A percentile compares a stretch with the other conserved stretches of the same genome.
These are phyloP conservation scores for Arabis alpina DNA, from an alignment of 345 rosid species.

Conservation along the genomic window DNA sequence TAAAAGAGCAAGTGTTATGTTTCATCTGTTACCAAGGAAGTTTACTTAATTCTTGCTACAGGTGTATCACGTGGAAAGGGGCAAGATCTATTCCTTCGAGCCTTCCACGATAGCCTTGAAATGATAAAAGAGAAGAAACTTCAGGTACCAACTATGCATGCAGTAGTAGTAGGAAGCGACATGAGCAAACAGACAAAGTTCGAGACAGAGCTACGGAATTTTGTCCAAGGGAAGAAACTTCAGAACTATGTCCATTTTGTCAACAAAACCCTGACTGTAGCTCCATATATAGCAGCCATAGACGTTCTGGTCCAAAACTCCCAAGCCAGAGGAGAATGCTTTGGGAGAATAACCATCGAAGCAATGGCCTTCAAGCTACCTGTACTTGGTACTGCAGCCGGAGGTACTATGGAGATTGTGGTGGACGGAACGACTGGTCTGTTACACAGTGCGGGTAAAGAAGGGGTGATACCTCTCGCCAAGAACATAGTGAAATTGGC, in stretches of 20 bases:
- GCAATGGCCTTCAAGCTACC: constrained; percentile 95
- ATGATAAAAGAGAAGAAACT: constrained; percentile 62
- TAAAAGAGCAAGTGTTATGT: neutral
- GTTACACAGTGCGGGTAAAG: constrained; percentile 76
- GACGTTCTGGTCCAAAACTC: constrained; percentile 91
- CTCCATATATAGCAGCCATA: constrained; percentile 79
- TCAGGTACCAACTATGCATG: constrained; percentile 76
- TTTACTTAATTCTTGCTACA: constrained; percentile 34
- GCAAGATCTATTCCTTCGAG: constrained; percentile 74
- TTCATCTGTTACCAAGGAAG: neutral
- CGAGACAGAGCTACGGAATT: constrained; percentile 74
- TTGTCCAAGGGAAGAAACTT: constrained; percentile 63
- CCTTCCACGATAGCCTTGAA: constrained; percentile 69
- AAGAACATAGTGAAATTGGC: constrained; percentile 75
- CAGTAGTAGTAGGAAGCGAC: constrained; percentile 85
- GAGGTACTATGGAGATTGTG: constrained; percentile 89
- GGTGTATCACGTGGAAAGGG: constrained; percentile 96
- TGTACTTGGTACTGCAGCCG: constrained; percentile 88
- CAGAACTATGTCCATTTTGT: constrained; percentile 72
- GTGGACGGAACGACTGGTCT: constrained; percentile 73
- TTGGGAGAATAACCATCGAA: constrained; percentile 91
- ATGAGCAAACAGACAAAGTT: constrained; percentile 81
- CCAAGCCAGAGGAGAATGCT: constrained; percentile 94
- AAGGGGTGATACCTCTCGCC: constrained; percentile 70
- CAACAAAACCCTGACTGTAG: constrained; percentile 75